Conservation (phyloP, 2,329 filamentous ascomycete species). For the Trichoderma atroviride region DNA sequence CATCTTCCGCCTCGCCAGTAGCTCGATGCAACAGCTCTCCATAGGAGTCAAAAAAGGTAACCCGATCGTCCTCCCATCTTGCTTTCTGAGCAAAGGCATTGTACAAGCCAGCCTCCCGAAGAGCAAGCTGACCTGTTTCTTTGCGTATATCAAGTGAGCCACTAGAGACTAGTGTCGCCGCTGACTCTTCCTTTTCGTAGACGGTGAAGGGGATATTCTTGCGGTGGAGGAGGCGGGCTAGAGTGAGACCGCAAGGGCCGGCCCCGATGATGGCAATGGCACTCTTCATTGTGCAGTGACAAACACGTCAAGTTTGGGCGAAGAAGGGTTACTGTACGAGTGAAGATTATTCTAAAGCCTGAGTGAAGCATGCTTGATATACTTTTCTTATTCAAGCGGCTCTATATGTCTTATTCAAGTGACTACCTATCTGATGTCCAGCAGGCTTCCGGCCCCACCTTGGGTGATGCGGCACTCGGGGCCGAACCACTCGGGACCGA, state of each 20-base stretch:
- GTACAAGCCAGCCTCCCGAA: constrained; percentile 10
- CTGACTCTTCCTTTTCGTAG: constrained; percentile 1
- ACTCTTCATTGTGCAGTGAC: constrained; percentile 7
- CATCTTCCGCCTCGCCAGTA: constrained; percentile 11
- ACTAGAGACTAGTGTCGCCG: not conserved
- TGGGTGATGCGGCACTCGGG: not conserved
- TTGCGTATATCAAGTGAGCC: constrained; percentile 16
- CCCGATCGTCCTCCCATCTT: constrained; percentile 15
- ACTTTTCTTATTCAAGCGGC: not conserved
- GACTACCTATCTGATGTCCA: not conserved
- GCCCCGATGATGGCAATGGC: constrained; percentile 15
- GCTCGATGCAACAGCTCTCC: constrained; percentile 11
- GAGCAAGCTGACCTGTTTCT: constrained; percentile 11
- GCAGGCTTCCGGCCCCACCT: not conserved
- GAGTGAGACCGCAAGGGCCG: constrained; percentile 13
- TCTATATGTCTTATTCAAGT: not conserved
- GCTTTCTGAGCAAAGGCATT: constrained; percentile 8
- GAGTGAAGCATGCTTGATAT: not conserved
- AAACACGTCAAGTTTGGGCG: not conserved
- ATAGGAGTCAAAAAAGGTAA: constrained; percentile 8
- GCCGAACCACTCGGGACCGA: not conserved
- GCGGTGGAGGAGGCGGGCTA: constrained; percentile 4
- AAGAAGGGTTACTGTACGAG: not conserved
- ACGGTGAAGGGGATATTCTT: constrained; percentile 7
- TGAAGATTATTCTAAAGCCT: not conserved